Evolutionary conservation across 495 filamentous ascomycete genomes (phyloP).

Genomic region (Hypoxylon subgilvum): DNA sequence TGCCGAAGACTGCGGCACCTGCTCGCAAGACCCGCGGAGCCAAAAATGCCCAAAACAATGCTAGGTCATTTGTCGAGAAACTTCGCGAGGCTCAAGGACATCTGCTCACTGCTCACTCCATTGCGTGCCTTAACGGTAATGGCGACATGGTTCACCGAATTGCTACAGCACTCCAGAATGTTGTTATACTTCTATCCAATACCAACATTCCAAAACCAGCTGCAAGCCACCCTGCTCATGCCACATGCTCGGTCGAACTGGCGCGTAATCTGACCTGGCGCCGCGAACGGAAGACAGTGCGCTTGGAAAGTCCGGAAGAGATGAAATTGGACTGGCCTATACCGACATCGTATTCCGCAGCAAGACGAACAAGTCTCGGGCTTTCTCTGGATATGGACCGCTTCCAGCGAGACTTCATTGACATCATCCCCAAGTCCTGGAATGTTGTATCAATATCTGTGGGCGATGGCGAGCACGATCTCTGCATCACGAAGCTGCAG

Average conservation of each 20-base stretch:
- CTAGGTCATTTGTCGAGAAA: conserved; percentile 60
- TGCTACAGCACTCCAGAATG: conserved; percentile 63
- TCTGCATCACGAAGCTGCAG: conserved; percentile 80
- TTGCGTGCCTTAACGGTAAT: conserved; percentile 56
- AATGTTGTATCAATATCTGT: conserved; percentile 83
- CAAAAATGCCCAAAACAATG: conserved; percentile 37
- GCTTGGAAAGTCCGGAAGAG: conserved; percentile 41
- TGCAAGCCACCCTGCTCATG: conserved; percentile 61
- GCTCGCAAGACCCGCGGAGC: conserved; percentile 34
- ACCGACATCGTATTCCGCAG: conserved; percentile 23
- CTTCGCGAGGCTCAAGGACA: conserved; percentile 66
- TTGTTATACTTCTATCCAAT: conserved; percentile 70
- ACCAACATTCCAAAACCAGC: conserved; percentile 44
- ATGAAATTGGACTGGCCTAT: conserved; percentile 41
- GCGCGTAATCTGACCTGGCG: conserved; percentile 65
- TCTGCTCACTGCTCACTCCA: conserved; percentile 61
- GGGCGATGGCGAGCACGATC: conserved; percentile 77
- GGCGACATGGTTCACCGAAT: conserved; percentile 60
- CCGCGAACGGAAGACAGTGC: conserved; percentile 63
- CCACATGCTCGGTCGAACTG: conserved; percentile 66
- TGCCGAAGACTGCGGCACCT: conserved; percentile 37
- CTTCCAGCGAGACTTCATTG: conserved; percentile 74
- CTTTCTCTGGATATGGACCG: conserved; percentile 54
- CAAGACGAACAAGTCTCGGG: conserved; percentile 46
- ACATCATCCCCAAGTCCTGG: conserved; percentile 83